Evolutionary conservation across 345 rosid species (phyloP), one percentile per base, ranked within the genome.

Genomic region (Carallia brachiata): DNA sequence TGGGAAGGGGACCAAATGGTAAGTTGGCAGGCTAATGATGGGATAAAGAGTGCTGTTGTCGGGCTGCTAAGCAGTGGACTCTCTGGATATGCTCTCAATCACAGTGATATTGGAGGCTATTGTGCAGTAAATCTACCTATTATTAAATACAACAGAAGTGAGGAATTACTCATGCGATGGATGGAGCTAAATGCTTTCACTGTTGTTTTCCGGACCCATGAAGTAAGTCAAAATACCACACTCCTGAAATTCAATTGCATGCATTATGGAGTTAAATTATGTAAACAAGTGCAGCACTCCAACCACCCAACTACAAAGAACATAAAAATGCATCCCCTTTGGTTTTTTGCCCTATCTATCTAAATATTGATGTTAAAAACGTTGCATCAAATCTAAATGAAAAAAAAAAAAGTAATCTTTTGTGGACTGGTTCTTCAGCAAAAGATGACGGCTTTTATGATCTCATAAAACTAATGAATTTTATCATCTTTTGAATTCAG

Each of bases 1-100:
- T 89, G 91, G 94, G 91, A 89, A 82, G 94, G 91, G 66, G 91
- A 89, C 69, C 94, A 89, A 80, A 89, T 89, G 91, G 94, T 89
- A 36, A 88, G 93, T 78, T 88, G 89, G 90, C 93, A 88, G 64
- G 76, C 81, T 40, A 86, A 88, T 74, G 89, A 89, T 68, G 94
- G 91, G 36, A 86, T 89, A 74, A 89, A 86, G 80, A 89, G 94
- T 73, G 77, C 89, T 28, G 89, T 86, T 50, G 83, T 84, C 30
- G 94, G 90, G 64, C 79, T 89, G 4, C 80, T 89, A 67, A 89
- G 89, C 75, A 74, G 90, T 54, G 91, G 91, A 72, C 66, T 86
- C 30, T 86, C 85, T n/a, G 91, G 91, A 52, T 86, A 79, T 73
- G 88, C 91, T 61, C 78, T 89, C 64, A 89, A 88, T 77, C 94